phyloP scores from a whole-genome alignment of 2,329 filamentous ascomycete species.

The Epichloe uncinata region DNA sequence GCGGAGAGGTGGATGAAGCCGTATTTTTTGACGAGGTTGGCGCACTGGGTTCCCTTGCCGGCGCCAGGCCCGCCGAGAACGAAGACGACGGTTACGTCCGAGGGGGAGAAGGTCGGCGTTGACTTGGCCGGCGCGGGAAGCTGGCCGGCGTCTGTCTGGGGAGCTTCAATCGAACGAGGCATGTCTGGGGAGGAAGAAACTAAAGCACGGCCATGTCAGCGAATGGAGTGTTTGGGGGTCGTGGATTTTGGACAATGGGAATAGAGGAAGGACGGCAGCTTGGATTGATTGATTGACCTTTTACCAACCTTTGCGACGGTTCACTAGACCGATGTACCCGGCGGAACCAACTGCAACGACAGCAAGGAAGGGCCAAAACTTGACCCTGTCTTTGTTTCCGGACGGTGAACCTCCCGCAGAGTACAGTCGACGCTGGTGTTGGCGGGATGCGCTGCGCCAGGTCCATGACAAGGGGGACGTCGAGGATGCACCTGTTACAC shows the following conservation, averaged over 20 bases:
- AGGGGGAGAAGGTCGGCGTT: constrained; percentile 56
- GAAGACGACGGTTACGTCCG: constrained; percentile 83
- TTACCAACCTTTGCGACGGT: constrained; percentile 33
- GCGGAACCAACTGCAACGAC: constrained; percentile 34
- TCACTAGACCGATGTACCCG: constrained; percentile 37
- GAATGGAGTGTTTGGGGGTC: background rate
- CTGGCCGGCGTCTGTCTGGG: constrained; percentile 27
- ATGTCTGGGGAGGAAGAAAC: constrained; percentile 18
- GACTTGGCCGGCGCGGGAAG: constrained; percentile 39
- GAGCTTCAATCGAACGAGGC: constrained; percentile 21
- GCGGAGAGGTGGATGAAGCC: constrained; percentile 88
- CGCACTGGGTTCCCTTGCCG: constrained; percentile 94
- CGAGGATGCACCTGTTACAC: constrained; percentile 8
- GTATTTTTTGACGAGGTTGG: constrained; percentile 73
- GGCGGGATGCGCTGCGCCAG: constrained; percentile 13
- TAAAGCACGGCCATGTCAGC: background rate
- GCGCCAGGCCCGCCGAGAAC: constrained; percentile 91
- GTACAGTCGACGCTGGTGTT: constrained; percentile 17
- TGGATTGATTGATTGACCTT: background rate
- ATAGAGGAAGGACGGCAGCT: background rate
- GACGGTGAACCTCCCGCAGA: constrained; percentile 21
- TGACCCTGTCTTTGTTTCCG: constrained; percentile 27
- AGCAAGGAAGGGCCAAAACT: constrained; percentile 45
- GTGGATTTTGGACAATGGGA: background rate
- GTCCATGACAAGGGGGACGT: constrained; percentile 3